phyloP scores from a whole-genome alignment of 176 grass and related monocot species.

The Hyparrhenia diplandra region DNA sequence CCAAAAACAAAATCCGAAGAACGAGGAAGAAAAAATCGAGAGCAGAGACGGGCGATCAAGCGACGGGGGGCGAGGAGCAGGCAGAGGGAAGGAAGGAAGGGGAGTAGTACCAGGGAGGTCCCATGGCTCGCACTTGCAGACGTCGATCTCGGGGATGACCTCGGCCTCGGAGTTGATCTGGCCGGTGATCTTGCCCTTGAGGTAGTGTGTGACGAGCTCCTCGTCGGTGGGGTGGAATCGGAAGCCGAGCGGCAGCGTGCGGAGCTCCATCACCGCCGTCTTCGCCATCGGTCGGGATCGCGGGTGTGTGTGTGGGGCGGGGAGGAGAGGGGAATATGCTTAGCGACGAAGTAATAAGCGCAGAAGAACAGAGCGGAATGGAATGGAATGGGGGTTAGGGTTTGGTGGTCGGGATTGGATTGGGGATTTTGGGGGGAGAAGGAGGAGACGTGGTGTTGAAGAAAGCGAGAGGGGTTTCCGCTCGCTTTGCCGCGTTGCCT shows the following conservation, averaged over 20 bases:
- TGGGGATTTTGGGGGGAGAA: conserved; percentile 19
- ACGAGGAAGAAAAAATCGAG: background rate
- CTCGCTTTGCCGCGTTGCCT: conserved; percentile 30
- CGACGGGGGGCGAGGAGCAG: background rate
- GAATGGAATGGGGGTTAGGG: conserved; percentile 9
- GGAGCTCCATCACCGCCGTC: conserved; percentile 64
- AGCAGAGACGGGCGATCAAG: background rate
- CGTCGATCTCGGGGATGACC: conserved; percentile 92
- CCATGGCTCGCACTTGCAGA: conserved; percentile 99
- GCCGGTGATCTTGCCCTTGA: conserved; percentile 92
- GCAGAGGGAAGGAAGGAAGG: too few relatives aligned
- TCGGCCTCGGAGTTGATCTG: conserved; percentile 60
- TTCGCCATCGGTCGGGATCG: background rate
- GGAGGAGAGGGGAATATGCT: conserved; percentile 22
- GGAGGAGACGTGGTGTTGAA: conserved; percentile 37
- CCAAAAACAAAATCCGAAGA: background rate
- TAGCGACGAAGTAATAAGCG: conserved; percentile 38
- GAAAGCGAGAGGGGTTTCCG: conserved; percentile 37
- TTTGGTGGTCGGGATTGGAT: conserved; percentile 21
- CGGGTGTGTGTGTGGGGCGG: background rate
- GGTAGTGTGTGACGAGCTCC: conserved; percentile 89
- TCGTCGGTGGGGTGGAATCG: conserved; percentile 95
- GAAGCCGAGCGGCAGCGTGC: conserved; percentile 84
- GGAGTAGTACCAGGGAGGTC: conserved; percentile 63
- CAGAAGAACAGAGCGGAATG: background rate